Conservation (phyloP, 2,329 filamentous ascomycete genomes). For the Fusarium sp. region DNA sequence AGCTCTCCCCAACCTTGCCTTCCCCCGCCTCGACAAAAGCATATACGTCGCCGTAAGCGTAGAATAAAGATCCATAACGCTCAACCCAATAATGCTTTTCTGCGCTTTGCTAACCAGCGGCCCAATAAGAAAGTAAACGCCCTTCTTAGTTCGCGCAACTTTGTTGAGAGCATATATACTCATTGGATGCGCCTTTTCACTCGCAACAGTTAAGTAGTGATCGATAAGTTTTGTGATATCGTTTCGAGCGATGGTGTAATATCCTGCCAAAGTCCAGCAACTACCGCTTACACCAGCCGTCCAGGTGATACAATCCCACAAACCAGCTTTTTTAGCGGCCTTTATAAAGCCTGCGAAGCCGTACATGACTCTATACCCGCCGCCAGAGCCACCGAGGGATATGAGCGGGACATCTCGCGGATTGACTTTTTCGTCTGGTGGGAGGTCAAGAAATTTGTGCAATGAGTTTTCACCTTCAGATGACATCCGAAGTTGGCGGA, state of each 20-base stretch:
- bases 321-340: constrained; percentile 9
- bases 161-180: constrained; percentile 33
- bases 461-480: constrained; percentile 2
- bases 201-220: constrained; percentile 37
- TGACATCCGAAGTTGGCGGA: constrained; percentile 27
- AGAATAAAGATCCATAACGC: constrained; percentile 42
- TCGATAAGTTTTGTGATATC: constrained; percentile 19
- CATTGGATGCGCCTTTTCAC: constrained; percentile 36
- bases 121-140: constrained; percentile 36
- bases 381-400: constrained; percentile 38
- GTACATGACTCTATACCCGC: constrained; percentile 43
- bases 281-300: constrained; percentile 41
- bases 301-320: constrained; percentile 44
- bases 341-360: constrained; percentile 38
- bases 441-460: constrained; percentile 20
- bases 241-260: constrained; percentile 41
- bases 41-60: constrained; percentile 38
- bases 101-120: constrained; percentile 39
- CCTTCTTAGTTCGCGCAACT: constrained; percentile 30
- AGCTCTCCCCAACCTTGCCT: constrained; percentile 31
- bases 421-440: constrained; percentile 20
- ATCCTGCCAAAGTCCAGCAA: constrained; percentile 41
- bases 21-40: constrained; percentile 18
- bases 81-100: constrained; percentile 39
- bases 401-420: constrained; percentile 37